Evolutionary conservation across 2,329 filamentous ascomycete species (phyloP), one percentile per base, ranked within the genome.

Genomic region (Colletotrichum sp.): DNA sequence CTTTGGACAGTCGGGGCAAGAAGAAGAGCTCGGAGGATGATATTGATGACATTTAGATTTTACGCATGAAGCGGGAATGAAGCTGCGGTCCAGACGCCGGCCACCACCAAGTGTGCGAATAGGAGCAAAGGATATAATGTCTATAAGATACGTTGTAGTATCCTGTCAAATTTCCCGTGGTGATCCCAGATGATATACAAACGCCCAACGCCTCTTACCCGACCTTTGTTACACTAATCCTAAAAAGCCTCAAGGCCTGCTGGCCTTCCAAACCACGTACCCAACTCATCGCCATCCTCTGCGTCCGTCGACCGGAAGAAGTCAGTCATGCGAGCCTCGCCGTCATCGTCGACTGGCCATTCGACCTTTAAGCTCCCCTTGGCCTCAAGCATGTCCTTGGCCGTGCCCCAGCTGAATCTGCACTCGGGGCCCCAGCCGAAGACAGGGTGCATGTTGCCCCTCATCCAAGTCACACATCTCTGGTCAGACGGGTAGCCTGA

Each of bases 341-440:
- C 91, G 38, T 95, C 93, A 24, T 96, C 93, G 7, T 93, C 92
- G 15, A 87, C 88, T 0, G 96, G 95, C 96, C 96, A 98, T 61
- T 98, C 95, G 1, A 98, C 94, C 82, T 90, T 93, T 69, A 94
- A 89, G 28, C 87, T 88, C 10, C 87, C 89, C 83, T 94, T 95
- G n/a, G 88, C 87, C 79, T 98, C 96, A 6, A 99, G 87, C 92
- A 98, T 91, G 81, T 98, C 96, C 86, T 97, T 98, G 3, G 94
- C 94, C 1, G 97, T 98, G 0, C 94, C 94, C 97, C 97, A 99
- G 81, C 96, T 98, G 82, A 98, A 98, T 6, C 97, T 90, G 83
- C 95, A 98, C 85, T 98, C 96, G 28, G 91, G 91, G 0, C 96
- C 96, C 96, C 97, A 99, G 16, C 97, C 97, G 86, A 98, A 99